Conservation (phyloP, 2,329 filamentous ascomycete species). For the Fusarium decemcellulare region DNA sequence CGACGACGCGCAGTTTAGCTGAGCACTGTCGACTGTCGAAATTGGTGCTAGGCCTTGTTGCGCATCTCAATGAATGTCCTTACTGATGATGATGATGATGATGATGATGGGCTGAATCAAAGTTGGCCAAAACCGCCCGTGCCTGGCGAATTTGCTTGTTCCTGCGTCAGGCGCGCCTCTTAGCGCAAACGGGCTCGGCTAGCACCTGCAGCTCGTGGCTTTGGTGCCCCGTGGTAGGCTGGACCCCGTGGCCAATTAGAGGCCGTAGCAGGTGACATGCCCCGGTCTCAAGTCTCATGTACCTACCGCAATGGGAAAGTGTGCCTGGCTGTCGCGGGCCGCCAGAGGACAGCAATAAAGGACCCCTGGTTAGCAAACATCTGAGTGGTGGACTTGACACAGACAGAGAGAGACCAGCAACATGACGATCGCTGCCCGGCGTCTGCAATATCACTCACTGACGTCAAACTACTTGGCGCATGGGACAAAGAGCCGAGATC, state of each 20-base stretch:
- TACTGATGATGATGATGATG: no score
- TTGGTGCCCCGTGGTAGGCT: neutral
- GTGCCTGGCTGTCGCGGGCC: neutral
- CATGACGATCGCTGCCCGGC: constrained; percentile 2
- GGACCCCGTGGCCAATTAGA: constrained; percentile 32
- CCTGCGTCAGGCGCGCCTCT: constrained; percentile 41
- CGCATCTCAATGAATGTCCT: no score
- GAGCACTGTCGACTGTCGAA: neutral
- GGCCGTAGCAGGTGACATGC: constrained; percentile 22
- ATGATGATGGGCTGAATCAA: no score
- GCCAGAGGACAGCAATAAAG: neutral
- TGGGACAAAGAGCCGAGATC: neutral
- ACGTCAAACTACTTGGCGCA: constrained; percentile 15
- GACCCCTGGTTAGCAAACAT: neutral
- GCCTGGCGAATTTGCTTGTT: constrained; percentile 36
- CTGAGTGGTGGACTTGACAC: neutral
- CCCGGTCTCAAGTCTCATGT: constrained; percentile 15
- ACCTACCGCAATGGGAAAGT: constrained; percentile 32
- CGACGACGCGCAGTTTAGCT: neutral
- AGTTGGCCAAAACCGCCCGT: neutral
- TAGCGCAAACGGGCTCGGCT: constrained; percentile 40
- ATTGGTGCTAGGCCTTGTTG: no score
- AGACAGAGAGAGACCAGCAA: neutral
- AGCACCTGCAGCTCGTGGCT: constrained; percentile 27
- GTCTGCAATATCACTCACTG: constrained; percentile 16